These are phyloP conservation scores for Elaeagnus macrophylla DNA, from an alignment of 306 rosid species.

Conservation along the genomic window DNA sequence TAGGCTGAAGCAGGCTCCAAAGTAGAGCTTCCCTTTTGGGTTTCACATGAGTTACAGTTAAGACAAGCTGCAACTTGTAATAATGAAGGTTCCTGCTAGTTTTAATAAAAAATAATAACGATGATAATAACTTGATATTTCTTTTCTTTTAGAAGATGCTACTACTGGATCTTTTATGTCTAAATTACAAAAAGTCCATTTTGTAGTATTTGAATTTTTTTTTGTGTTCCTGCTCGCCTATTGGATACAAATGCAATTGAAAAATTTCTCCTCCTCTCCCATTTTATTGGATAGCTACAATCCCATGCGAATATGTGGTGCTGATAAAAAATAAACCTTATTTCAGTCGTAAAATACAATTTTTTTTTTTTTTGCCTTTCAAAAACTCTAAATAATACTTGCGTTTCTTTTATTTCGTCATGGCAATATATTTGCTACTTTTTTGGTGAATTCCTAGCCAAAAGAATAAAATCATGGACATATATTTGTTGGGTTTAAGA, in stretches of 20 bases:
- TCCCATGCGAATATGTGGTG: neutral
- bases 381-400: too few relatives aligned
- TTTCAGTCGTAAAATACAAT: too few relatives aligned
- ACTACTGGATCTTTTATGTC: too few relatives aligned
- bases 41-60: conserved; percentile 65
- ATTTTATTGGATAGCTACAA: neutral
- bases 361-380: too few relatives aligned
- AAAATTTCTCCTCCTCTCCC: too few relatives aligned
- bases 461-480: too few relatives aligned
- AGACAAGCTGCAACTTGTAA: conserved; percentile 69
- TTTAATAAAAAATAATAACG: conserved; percentile 81
- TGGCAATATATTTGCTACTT: too few relatives aligned
- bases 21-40: conserved; percentile 93
- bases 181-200: neutral
- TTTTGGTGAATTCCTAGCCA: too few relatives aligned
- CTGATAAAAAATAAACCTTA: neutral
- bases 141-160: neutral
- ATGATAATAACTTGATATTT: conserved; percentile 6
- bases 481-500: neutral
- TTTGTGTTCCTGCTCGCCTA: neutral
- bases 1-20: conserved; percentile 88
- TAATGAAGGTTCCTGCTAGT: conserved; percentile 56
- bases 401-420: too few relatives aligned
- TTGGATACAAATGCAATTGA: neutral
- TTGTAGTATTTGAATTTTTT: neutral